phyloP scores from a whole-genome alignment of 2,329 filamentous ascomycete species.

The Fulvia fulva region DNA sequence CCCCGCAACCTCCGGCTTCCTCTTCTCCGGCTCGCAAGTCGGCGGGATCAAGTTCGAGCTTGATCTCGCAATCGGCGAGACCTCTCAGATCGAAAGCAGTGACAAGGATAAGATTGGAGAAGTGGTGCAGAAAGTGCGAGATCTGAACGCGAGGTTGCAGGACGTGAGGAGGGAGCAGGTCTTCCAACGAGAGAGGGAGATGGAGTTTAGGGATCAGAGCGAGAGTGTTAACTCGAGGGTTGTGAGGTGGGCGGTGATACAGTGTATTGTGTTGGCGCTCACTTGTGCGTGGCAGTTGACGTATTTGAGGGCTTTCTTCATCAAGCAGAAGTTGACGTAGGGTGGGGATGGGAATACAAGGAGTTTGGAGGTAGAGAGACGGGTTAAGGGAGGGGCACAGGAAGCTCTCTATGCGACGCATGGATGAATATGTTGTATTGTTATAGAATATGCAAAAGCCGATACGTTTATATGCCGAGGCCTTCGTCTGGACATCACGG shows the following conservation, averaged over 20 bases:
- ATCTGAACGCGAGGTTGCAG: conserved; percentile 79
- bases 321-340: conserved; percentile 98
- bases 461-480: neutral
- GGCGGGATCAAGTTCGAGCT: conserved; percentile 80
- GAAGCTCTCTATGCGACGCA: neutral
- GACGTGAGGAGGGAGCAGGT: conserved; percentile 94
- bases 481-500: neutral
- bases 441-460: conserved; percentile 4
- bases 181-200: conserved; percentile 96
- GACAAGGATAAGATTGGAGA: conserved; percentile 92
- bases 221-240: conserved; percentile 89
- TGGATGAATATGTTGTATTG: conserved; percentile 2
- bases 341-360: neutral
- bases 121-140: conserved; percentile 80
- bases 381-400: neutral
- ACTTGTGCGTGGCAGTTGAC: conserved; percentile 98
- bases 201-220: conserved; percentile 96
- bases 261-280: conserved; percentile 74
- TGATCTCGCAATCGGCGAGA: conserved; percentile 92
- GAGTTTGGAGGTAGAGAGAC: neutral
- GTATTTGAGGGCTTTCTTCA: conserved; percentile 95
- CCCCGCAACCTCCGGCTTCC: conserved; percentile 66
- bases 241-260: conserved; percentile 88
- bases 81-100: conserved; percentile 84
- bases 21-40: conserved; percentile 60